phyloP scores from a whole-genome alignment of 176 grass and related monocot species.

The Panicum miliaceum region DNA sequence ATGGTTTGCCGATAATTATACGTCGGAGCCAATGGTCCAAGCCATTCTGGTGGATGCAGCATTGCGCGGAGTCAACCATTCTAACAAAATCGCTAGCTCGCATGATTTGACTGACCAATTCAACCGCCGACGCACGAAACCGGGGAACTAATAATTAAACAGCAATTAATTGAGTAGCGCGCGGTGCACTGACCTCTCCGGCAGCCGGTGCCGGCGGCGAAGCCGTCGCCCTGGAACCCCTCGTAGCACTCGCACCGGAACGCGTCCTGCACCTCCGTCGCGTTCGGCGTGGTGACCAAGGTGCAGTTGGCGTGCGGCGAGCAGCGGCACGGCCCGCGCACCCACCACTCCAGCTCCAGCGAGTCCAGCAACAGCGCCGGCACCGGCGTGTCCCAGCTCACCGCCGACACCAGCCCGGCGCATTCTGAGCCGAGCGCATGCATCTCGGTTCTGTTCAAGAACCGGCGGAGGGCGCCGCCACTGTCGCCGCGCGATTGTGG shows the following conservation, averaged over 20 bases:
- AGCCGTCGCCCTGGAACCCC: constrained; percentile 61
- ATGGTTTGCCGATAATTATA: not conserved
- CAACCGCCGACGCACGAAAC: not conserved
- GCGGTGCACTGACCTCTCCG: constrained; percentile 46
- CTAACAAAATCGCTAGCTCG: constrained; percentile 21
- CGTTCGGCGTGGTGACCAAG: not conserved
- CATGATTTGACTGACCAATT: constrained; percentile 44
- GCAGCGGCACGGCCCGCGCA: constrained; percentile 47
- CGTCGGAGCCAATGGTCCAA: not conserved
- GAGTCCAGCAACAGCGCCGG: constrained; percentile 33
- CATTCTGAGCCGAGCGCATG: not conserved
- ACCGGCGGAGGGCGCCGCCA: no score
- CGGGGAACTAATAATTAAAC: no score
- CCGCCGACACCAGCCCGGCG: constrained; percentile 33
- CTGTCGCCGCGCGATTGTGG: no score
- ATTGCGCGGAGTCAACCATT: constrained; percentile 34
- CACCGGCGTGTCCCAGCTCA: not conserved
- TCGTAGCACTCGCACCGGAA: constrained; percentile 51
- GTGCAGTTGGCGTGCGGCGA: constrained; percentile 30
- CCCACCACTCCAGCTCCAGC: constrained; percentile 61
- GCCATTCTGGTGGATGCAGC: not conserved
- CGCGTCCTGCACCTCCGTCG: not conserved
- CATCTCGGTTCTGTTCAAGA: not conserved
- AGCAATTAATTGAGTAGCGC: not conserved
- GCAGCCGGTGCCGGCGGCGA: constrained; percentile 51